Base-by-base conservation (phyloP, 257 asterid genomes). In the Buddleja alternifolia region DNA sequence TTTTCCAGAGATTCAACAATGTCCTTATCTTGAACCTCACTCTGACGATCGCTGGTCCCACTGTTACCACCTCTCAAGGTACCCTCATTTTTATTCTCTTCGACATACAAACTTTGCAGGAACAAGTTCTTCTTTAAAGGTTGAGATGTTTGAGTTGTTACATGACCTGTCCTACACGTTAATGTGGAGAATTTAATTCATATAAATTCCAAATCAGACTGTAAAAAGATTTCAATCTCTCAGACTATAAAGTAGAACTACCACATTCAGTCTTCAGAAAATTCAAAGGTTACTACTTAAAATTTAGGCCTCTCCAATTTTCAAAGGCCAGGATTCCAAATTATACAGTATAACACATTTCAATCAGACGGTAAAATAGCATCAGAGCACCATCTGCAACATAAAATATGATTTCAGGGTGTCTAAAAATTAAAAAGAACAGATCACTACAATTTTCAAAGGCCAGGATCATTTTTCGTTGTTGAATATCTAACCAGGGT, bases 101-200 rank as follows among this genome's bases (percentile, higher is more conserved):
- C 95, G 72, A 74, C 65, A 44, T 77, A 81, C 75, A 93, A 78
- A 73, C 93, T 90, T 86, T 85, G 91, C 80, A 93, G 71, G 90
- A 93, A 90, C 71, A 93, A 76, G 78, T 93, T 93, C 88, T 78
- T 87, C 79, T 78, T 77, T 41, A 74, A 24, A 40, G 96, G 96
- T 70, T 87, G 90, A 84, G 93, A 85, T 70, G 79, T 76, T 48
- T 78, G 80, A 65, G 90, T 78, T 78, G 87, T 73, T 42, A 84
- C 81, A 78, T 69, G 78, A 74, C 99, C 99, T 69, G 77, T 80
- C 99, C 99, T 90, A 84, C 90, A 84, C 57, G 75, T 73, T 71
- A 67, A 44, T 66, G 72, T 62, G 75, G 63, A 78, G 62, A 75
- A 51, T 72, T 86, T 69, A 82, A 73, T 68, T 64, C 76, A 67